Evolutionary conservation across 73 alveolate genomes (phyloP), one percentile per base, ranked within the genome.

Genomic region (Paramecium sonneborni): DNA sequence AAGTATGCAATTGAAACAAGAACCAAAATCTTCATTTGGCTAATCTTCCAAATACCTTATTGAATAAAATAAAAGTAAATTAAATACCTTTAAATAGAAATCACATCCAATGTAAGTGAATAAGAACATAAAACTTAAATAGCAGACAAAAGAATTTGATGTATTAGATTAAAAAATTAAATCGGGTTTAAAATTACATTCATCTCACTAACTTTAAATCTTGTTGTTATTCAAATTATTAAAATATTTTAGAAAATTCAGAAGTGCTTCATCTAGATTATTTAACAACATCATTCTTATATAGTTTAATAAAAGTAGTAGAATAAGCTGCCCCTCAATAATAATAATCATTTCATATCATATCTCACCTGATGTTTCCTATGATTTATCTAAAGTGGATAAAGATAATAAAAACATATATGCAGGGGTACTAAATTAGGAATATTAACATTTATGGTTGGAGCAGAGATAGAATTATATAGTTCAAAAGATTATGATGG

Each of bases 391-490:
- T 4, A 95, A 95, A 52, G 88, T 92, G 37, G 98, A 96, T 0
- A 92, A 95, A 43, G 85, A 94, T 85, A 24, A 69, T 37, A 93
- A 92, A 37, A 44, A 92, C 32, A 82, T 52, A 4, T 85, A 86
- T 37, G 90, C 90, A 26, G 94, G 8, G 97, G 96, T 37, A 98
- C 99, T 12, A 52, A 93, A 24, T 72, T 70, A 18, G 99, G 97
- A 28, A 94, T 97, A 12, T 86, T 96, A 1, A 95, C 99, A 4
- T 95, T 96, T 58, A 96, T 96, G 99, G 96, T 93, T 37, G 99
- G 99, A 62, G 94, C 96, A n/a, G 96, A 95, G 6, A 76, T 95
- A 39, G 96, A 92, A 56, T 30, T 93, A 67, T 95, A 88, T 70
- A 56, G 97, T 2, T 32, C 93, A 41, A 96, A 86, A 35, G 94